A percentile compares a stretch with the other conserved stretches of the same genome.
phyloP scores from a whole-genome alignment of 2,329 filamentous ascomycete genomes.

The Aspergillus niger region DNA sequence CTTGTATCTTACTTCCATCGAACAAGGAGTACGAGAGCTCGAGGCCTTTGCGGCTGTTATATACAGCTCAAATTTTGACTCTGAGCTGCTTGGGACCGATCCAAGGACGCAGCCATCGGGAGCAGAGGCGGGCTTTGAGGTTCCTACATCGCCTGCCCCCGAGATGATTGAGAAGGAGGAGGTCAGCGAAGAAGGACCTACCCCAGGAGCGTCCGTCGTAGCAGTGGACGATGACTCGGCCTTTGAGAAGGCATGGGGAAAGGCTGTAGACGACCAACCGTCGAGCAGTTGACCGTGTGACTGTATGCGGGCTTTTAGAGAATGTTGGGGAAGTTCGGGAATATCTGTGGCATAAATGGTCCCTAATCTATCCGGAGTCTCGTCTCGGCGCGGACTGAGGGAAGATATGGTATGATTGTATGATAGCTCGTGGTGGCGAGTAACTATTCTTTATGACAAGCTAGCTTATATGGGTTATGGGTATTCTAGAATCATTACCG shows the following conservation, averaged over 20 bases:
- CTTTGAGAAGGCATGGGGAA: conserved; percentile 42
- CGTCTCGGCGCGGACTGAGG: neutral
- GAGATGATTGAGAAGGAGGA: conserved; percentile 26
- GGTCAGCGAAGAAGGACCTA: conserved; percentile 9
- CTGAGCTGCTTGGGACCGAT: conserved; percentile 32
- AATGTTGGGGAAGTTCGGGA: neutral
- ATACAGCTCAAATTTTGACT: conserved; percentile 52
- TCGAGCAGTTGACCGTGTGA: conserved; percentile 10
- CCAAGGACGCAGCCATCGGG: conserved; percentile 17
- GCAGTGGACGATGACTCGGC: conserved; percentile 26
- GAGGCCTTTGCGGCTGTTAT: conserved; percentile 53
- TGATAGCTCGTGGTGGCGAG: conserved; percentile 4
- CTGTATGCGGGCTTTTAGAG: neutral
- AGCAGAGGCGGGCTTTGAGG: conserved; percentile 12
- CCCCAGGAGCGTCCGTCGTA: conserved; percentile 3
- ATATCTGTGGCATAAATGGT: neutral
- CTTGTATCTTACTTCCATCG: conserved; percentile 48
- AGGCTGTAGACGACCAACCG: conserved; percentile 34
- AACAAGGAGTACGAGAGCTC: conserved; percentile 50
- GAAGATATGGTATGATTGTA: conserved; percentile 1
- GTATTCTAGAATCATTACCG: neutral
- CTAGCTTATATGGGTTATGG: neutral
- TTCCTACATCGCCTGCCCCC: conserved; percentile 24
- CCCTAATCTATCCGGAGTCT: conserved; percentile 7
- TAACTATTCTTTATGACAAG: neutral